Percentiles rank a stretch among this genome's conserved stretches.
phyloP scores from a whole-genome alignment of 169 alveolate species.

The Toxoplasma gondii region DNA sequence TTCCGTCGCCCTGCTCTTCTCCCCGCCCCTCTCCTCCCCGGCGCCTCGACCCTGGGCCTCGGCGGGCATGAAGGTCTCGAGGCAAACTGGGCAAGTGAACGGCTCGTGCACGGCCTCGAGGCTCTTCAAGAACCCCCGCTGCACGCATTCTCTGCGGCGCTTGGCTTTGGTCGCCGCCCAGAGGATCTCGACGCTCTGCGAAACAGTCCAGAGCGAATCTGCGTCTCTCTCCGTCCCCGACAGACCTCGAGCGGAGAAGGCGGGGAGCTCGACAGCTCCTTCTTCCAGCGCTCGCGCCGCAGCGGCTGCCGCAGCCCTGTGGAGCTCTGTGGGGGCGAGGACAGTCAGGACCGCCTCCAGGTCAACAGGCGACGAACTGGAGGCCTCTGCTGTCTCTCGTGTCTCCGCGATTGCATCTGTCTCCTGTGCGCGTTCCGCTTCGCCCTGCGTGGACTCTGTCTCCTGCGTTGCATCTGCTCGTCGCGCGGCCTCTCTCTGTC shows the following conservation, averaged over 20 bases:
- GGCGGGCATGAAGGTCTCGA: background rate
- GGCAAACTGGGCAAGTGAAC: slow-evolving; percentile 23
- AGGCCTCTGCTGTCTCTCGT: background rate
- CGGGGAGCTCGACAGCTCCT: background rate
- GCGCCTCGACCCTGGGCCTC: too few species aligned
- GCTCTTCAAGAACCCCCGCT: background rate
- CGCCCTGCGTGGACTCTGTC: background rate
- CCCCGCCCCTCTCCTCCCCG: too few species aligned
- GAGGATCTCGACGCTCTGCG: background rate
- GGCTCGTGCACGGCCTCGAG: background rate
- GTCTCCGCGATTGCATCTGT: background rate
- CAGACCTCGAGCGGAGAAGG: background rate
- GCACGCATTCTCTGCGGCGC: background rate
- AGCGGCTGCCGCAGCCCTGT: background rate
- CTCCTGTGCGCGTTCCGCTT: background rate
- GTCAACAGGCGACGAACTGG: background rate
- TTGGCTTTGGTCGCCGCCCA: background rate
- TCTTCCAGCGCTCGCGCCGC: background rate
- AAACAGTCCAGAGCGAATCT: background rate
- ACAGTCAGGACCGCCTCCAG: background rate
- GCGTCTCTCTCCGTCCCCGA: background rate
- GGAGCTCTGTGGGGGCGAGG: background rate
- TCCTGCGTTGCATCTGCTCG: background rate
- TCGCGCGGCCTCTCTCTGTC: too few species aligned
- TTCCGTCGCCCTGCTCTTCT: too few species aligned